Evolutionary conservation across 306 rosid genomes (phyloP).

Genomic region (Quercus variabilis): DNA sequence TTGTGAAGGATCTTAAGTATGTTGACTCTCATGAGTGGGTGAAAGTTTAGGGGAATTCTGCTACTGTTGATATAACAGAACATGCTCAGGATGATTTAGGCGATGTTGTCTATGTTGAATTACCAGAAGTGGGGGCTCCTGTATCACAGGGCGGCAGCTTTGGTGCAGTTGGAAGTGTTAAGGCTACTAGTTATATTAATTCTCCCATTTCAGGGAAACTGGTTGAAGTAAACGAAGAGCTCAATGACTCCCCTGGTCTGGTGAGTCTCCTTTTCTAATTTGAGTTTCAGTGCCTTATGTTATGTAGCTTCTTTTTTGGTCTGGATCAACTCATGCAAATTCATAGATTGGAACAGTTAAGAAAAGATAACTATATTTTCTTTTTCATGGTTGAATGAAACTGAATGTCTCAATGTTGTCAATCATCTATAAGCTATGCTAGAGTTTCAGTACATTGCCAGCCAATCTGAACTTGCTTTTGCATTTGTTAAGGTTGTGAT

Average conservation of each 20-base stretch:
- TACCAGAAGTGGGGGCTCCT: slow-evolving; percentile 50
- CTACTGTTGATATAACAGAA: too few species aligned
- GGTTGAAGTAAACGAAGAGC: slow-evolving; percentile 59
- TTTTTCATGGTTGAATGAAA: not conserved
- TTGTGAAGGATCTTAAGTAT: too few species aligned
- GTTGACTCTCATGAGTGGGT: too few species aligned
- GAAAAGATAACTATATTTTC: not conserved
- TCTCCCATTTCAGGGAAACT: slow-evolving; percentile 89
- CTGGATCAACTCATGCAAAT: not conserved
- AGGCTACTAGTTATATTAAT: slow-evolving; percentile 87
- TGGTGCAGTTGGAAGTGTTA: slow-evolving; percentile 98
- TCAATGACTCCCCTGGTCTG: slow-evolving; percentile 76
- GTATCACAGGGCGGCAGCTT: slow-evolving; percentile 64
- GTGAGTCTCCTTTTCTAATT: slow-evolving; percentile 44
- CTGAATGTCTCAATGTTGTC: not conserved
- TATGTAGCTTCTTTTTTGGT: not conserved
- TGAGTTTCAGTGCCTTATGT: not conserved
- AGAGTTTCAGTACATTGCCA: not conserved
- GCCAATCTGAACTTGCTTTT: not conserved
- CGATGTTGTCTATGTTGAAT: too few species aligned
- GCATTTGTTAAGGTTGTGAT: not conserved
- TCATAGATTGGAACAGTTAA: not conserved
- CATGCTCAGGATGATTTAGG: too few species aligned
- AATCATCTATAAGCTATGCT: too few species aligned
- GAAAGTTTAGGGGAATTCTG: too few species aligned